These are phyloP conservation scores for Ceratobasidium sp. DNA, from an alignment of 1,284 basidiomycete species.

Conservation along the genomic window DNA sequence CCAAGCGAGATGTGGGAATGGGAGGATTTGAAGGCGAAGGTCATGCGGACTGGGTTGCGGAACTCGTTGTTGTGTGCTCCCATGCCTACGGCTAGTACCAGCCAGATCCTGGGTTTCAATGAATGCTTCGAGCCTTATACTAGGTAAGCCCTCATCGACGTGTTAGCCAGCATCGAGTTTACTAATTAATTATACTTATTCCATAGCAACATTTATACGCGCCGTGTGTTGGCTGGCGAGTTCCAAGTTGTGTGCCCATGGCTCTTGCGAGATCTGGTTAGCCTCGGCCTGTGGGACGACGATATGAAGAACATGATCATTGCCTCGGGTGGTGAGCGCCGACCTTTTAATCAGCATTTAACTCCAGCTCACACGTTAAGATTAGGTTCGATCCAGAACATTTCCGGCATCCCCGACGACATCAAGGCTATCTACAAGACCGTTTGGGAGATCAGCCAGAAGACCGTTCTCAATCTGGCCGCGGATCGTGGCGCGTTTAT, in stretches of 20 bases:
- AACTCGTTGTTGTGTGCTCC: constrained; percentile 97
- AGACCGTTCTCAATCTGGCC: constrained; percentile 97
- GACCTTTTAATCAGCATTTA: not conserved
- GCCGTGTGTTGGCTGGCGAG: constrained; percentile 98
- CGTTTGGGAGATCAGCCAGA: constrained; percentile 99
- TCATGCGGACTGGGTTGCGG: constrained; percentile 87
- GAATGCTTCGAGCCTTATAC: constrained; percentile 99
- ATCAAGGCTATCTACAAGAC: constrained; percentile 98
- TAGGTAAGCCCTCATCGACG: constrained; percentile 64
- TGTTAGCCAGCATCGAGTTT: not conserved
- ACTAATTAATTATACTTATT: constrained; percentile 33
- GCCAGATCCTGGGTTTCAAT: constrained; percentile 98
- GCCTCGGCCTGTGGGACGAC: constrained; percentile 96
- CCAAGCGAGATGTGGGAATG: constrained; percentile 98
- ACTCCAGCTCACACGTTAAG: not conserved
- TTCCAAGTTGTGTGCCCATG: constrained; percentile 99
- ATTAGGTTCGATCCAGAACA: constrained; percentile 87
- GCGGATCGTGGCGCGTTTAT: constrained; percentile 99
- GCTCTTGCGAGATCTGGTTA: constrained; percentile 97
- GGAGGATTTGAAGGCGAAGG: constrained; percentile 88
- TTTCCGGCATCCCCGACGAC: constrained; percentile 86
- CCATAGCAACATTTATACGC: constrained; percentile 97
- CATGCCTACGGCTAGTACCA: constrained; percentile 99
- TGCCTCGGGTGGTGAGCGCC: constrained; percentile 80
- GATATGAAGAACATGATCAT: constrained; percentile 99